phyloP scores from a whole-genome alignment of 2,329 filamentous ascomycete species.

The Byssochlamys sp. region DNA sequence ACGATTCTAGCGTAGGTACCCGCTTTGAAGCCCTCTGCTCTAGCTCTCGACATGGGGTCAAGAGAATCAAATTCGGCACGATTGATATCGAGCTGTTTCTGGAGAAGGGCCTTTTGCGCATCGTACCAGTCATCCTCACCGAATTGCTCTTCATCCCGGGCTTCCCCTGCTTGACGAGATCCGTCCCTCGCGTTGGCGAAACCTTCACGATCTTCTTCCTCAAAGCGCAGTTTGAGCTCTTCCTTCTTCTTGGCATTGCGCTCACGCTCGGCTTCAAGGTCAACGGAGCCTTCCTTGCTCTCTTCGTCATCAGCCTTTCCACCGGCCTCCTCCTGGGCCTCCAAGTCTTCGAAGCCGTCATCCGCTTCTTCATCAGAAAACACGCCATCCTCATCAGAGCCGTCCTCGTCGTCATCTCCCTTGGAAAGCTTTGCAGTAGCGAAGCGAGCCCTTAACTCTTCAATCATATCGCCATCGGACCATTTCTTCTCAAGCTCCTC shows the following conservation, averaged over 20 bases:
- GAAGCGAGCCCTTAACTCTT: slow-evolving; percentile 65
- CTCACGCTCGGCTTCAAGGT: slow-evolving; percentile 78
- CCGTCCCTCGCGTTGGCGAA: slow-evolving; percentile 78
- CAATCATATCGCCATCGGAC: slow-evolving; percentile 68
- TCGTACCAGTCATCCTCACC: slow-evolving; percentile 99
- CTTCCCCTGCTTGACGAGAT: slow-evolving; percentile 60
- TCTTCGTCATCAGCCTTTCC: slow-evolving; percentile 42
- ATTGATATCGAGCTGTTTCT: slow-evolving; percentile 96
- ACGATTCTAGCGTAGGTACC: slow-evolving; percentile 90
- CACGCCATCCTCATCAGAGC: slow-evolving; percentile 39
- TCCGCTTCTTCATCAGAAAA: slow-evolving; percentile 55
- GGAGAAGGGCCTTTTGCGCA: slow-evolving; percentile 82
- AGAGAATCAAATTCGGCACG: slow-evolving; percentile 81
- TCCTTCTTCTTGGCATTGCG: slow-evolving; percentile 87
- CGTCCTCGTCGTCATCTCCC: slow-evolving; percentile 46
- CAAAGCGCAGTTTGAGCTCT: slow-evolving; percentile 85
- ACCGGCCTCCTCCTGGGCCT: slow-evolving; percentile 55
- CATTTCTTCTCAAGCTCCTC: slow-evolving; percentile 74
- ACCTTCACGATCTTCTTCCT: slow-evolving; percentile 95
- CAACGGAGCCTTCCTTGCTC: slow-evolving; percentile 25
- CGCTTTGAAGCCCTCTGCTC: slow-evolving; percentile 81
- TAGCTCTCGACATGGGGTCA: slow-evolving; percentile 70
- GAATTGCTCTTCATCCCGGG: slow-evolving; percentile 63
- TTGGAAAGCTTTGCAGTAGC: slow-evolving; percentile 57
- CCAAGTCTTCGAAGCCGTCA: slow-evolving; percentile 75